Evolutionary conservation across 164 flowering plant genomes (phyloP).

Genomic region (Magnolia kwangsiensis): DNA sequence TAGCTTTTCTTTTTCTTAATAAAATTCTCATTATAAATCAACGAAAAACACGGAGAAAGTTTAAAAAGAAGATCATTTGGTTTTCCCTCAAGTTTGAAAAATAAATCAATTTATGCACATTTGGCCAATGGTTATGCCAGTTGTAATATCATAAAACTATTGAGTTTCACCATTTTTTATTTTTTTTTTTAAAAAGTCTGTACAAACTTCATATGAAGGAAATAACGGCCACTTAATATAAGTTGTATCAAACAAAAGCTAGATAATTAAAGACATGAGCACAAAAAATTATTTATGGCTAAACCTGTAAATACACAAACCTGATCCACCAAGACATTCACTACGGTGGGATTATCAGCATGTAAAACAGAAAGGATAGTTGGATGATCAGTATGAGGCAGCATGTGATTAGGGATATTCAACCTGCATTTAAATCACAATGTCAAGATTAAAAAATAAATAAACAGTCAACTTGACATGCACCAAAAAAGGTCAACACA

Average conservation of each 20-base stretch:
- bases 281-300: background rate
- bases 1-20: too few relatives aligned
- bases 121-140: too few relatives aligned
- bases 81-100: too few relatives aligned
- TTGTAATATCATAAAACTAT: too few relatives aligned
- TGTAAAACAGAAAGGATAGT: slow-evolving; percentile 63
- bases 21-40: too few relatives aligned
- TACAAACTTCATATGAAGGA: background rate
- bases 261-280: background rate
- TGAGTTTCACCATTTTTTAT: background rate
- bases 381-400: slow-evolving; percentile 82
- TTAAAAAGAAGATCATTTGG: too few relatives aligned
- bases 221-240: background rate
- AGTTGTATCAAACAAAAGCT: background rate
- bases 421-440: slow-evolving; percentile 39
- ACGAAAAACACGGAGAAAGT: too few relatives aligned
- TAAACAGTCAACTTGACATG: background rate
- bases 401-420: slow-evolving; percentile 69
- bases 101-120: too few relatives aligned
- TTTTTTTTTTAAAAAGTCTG: background rate
- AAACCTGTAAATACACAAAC: slow-evolving; percentile 27
- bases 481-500: background rate
- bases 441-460: background rate
- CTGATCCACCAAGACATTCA: slow-evolving; percentile 89
- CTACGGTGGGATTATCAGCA: slow-evolving; percentile 63